Conservation (phyloP, 2,329 filamentous ascomycete species). For the Leptographium wingfieldii region DNA sequence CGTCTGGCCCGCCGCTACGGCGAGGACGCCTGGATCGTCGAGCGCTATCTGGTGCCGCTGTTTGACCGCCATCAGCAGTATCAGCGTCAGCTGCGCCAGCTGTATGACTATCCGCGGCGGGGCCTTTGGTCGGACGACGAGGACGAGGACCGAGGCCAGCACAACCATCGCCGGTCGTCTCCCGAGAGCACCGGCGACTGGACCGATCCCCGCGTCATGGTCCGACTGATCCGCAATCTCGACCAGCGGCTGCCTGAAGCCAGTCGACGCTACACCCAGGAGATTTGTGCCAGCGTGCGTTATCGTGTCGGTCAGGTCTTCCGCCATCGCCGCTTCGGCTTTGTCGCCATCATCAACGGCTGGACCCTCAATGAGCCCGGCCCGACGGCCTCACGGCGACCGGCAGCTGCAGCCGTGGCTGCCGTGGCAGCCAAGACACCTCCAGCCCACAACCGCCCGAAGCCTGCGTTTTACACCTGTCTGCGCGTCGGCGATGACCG, state of each 20-base stretch:
- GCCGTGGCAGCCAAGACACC: neutral
- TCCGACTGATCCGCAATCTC: constrained; percentile 28
- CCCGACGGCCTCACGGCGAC: constrained; percentile 12
- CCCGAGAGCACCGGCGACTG: constrained; percentile 9
- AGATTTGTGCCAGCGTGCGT: constrained; percentile 30
- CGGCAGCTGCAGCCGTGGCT: neutral
- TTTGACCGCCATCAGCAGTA: constrained; percentile 17
- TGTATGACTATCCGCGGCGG: constrained; percentile 32
- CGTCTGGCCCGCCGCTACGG: constrained; percentile 53
- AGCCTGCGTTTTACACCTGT: constrained; percentile 60
- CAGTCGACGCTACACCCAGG: constrained; percentile 21
- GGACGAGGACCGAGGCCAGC: too few relatives aligned
- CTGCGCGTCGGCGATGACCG: constrained; percentile 42
- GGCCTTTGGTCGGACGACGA: constrained; percentile 20
- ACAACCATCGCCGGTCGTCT: neutral
- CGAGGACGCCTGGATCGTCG: constrained; percentile 60
- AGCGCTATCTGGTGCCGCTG: constrained; percentile 54
- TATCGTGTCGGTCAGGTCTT: constrained; percentile 77
- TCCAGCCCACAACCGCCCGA: neutral
- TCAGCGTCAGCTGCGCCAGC: constrained; percentile 46
- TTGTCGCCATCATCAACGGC: constrained; percentile 73
- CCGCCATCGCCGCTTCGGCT: constrained; percentile 66
- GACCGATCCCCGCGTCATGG: constrained; percentile 24
- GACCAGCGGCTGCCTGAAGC: constrained; percentile 28
- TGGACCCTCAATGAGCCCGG: constrained; percentile 47